phyloP scores from a whole-genome alignment of 139 green algal genomes.

The Auxenochlorella pyrenoidosa region DNA sequence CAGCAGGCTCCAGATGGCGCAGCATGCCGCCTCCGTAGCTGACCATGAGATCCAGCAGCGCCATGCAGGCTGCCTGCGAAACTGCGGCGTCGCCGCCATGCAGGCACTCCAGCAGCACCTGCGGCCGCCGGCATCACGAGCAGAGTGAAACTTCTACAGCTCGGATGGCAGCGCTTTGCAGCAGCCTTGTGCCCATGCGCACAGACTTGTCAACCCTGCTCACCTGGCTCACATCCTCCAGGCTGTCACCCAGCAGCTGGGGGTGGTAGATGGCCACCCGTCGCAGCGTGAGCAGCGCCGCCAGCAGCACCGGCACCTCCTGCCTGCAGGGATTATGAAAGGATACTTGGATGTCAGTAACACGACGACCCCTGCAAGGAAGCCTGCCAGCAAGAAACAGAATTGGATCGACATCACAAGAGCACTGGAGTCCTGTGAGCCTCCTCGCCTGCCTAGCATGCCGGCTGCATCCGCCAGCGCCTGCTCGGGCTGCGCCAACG shows the following conservation, averaged over 20 bases:
- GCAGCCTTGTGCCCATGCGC: background rate
- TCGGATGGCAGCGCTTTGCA: no score
- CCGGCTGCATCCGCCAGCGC: slow-evolving; percentile 11
- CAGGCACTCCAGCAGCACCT: slow-evolving; percentile 33
- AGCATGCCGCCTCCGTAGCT: slow-evolving; percentile 19
- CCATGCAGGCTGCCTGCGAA: background rate
- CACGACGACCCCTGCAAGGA: background rate
- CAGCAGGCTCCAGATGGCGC: slow-evolving; percentile 3
- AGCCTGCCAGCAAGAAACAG: background rate
- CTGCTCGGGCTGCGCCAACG: slow-evolving; percentile 11
- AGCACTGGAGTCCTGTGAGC: no score
- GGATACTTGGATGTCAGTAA: no score
- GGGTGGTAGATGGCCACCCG: slow-evolving; percentile 30
- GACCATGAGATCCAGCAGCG: slow-evolving; percentile 19
- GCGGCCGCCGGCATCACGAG: background rate
- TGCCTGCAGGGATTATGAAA: slow-evolving; percentile 28
- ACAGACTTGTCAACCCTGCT: background rate
- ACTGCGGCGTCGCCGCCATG: background rate
- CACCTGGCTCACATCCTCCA: slow-evolving; percentile 9
- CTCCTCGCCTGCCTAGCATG: slow-evolving; percentile 15
- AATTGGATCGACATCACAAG: background rate
- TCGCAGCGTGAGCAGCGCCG: slow-evolving; percentile 15
- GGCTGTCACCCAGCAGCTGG: background rate
- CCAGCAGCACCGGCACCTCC: slow-evolving; percentile 13
- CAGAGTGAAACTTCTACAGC: background rate